Percentiles rank a stretch among this genome's conserved stretches.
phyloP scores from a whole-genome alignment of 345 rosid genomes.

The Arabis hirsuta region DNA sequence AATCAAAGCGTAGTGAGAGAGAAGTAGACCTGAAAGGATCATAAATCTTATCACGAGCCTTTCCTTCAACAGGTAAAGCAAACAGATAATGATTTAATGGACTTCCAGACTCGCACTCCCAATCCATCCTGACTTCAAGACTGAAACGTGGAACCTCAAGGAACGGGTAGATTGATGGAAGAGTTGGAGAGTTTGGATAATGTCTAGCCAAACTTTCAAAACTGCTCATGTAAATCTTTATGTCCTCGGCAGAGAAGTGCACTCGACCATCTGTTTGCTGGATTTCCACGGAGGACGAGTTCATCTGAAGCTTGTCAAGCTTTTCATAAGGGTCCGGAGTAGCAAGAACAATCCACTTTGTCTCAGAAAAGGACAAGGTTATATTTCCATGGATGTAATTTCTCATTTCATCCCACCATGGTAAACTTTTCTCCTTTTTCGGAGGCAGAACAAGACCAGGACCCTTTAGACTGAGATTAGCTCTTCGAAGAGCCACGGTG shows the following conservation, averaged over 20 bases:
- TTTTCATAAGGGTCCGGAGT: constrained; percentile 91
- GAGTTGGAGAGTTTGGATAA: constrained; percentile 59
- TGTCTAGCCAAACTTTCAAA: constrained; percentile 74
- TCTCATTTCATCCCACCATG: constrained; percentile 99
- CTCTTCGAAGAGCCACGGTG: constrained; percentile 95
- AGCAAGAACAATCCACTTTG: constrained; percentile 74
- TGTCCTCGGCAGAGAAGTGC: constrained; percentile 69
- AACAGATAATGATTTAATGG: constrained; percentile 87
- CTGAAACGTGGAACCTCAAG: constrained; percentile 75
- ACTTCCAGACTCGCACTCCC: constrained; percentile 89
- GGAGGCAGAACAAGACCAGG: constrained; percentile 65
- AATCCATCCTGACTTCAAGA: constrained; percentile 86
- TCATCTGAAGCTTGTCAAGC: constrained; percentile 78
- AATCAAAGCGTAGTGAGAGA: constrained; percentile 80
- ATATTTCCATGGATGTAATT: constrained; percentile 87
- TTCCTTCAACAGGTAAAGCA: constrained; percentile 84
- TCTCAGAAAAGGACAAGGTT: constrained; percentile 66
- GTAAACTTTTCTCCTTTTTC: constrained; percentile 90
- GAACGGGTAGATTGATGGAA: constrained; percentile 59
- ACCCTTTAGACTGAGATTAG: constrained; percentile 80
- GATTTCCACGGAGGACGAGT: constrained; percentile 69
- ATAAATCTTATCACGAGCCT: constrained; percentile 71
- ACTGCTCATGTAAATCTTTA: constrained; percentile 78
- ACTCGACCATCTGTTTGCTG: constrained; percentile 90
- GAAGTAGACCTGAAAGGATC: constrained; percentile 98